Evolutionary conservation across 129 eudicot genomes (phyloP), one percentile per base, ranked within the genome.

Genomic region (Flaveria robusta): DNA sequence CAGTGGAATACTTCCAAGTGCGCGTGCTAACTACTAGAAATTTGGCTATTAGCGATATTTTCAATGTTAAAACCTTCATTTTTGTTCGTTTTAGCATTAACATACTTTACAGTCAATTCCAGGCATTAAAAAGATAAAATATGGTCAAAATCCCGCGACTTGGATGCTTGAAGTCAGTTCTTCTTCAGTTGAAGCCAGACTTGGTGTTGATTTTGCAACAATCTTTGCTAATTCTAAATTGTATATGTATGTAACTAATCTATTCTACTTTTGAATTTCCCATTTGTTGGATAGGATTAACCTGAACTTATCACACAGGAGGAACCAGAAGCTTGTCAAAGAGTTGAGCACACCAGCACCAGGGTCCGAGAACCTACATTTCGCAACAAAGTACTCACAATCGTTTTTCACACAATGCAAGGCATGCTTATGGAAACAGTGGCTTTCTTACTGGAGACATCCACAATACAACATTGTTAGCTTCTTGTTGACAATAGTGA

Each of bases 371-470:
- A 65, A 72, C 22, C 77, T 72, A 14, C 2, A 87, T 51, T 91
- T 91, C 76, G 82, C 90, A 1, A 81, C 83, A 19, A 82, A 72
- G 49, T 88, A 74, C 71, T 74, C 94, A 1, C 91, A 76, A 70
- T 66, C 95, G 5, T 88, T 91, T 82, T 23, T 79, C 54, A 82
- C 58, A 49, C 97, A 91, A 31, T 81, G 85, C 74, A 15, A 74
- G 31, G 97, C 97, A 67, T 88, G 95, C 74, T 74, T 91, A 46
- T 91, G 94, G 92, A 91, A 91, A 80, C 91, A 88, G 72, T 76
- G 75, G 29, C 56, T 47, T 66, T 91, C 97, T 6, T 91, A 91
- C 77, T 91, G 97, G 97, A 82, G 94, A 72, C 56, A 72, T 27
- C 31, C 77, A 0, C 66, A 66, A 0, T 56, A 72, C 31, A 72